Evolutionary conservation across 2,329 filamentous ascomycete species (phyloP).

Genomic region (Metarhizium robertsii): DNA sequence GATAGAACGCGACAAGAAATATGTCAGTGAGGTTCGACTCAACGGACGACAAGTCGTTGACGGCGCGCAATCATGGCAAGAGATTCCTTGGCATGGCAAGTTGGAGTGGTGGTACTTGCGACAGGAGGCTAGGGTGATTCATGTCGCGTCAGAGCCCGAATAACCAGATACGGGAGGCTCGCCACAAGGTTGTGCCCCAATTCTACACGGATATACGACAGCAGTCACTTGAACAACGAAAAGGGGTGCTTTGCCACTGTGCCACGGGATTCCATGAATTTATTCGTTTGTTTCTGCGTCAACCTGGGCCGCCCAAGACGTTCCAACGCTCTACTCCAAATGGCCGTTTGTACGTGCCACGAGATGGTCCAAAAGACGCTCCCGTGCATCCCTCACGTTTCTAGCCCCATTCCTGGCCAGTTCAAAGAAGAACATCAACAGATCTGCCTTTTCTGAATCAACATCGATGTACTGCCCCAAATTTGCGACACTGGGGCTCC

Average conservation of each 20-base stretch:
- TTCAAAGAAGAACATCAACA: background rate
- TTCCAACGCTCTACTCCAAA: background rate
- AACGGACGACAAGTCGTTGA: background rate
- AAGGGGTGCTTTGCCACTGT: background rate
- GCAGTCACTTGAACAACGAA: background rate
- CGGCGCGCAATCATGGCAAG: background rate
- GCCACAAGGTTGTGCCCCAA: background rate
- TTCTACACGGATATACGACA: background rate
- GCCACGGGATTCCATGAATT: background rate
- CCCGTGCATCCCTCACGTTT: background rate
- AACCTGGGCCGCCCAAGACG: background rate
- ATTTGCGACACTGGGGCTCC: background rate
- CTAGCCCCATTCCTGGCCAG: background rate
- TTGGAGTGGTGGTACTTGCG: background rate
- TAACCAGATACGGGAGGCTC: background rate
- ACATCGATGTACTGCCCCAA: background rate
- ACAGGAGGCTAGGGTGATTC: background rate
- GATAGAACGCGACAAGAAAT: background rate
- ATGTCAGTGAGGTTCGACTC: background rate
- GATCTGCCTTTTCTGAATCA: background rate
- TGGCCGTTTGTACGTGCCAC: background rate
- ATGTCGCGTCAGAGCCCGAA: background rate
- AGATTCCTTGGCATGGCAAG: background rate
- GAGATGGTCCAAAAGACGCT: background rate
- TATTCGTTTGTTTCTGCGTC: background rate